Conservation (phyloP, 2,329 filamentous ascomycete genomes). For the Phaeosphaeria sp. region DNA sequence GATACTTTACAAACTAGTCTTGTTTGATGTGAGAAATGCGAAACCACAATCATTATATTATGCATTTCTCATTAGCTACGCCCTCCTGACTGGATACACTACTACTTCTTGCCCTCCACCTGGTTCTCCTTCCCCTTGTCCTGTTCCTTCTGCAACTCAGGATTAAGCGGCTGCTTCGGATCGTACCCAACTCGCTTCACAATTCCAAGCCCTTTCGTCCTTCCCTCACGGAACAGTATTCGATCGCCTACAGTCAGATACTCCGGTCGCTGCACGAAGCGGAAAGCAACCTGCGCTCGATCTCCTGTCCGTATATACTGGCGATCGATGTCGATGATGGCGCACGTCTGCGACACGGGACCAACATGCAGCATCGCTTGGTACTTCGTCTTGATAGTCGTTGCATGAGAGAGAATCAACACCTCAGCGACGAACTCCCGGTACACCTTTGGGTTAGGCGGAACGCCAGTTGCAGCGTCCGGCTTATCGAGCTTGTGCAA, state of each 20-base stretch:
- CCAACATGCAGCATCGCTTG: slow-evolving; percentile 99
- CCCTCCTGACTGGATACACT: no score
- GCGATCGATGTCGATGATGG: slow-evolving; percentile 97
- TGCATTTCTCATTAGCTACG: no score
- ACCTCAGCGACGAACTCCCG: slow-evolving; percentile 72
- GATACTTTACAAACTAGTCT: no score
- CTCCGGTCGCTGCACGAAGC: slow-evolving; percentile 92
- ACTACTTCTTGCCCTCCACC: slow-evolving; percentile 16
- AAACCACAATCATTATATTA: no score
- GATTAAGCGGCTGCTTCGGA: slow-evolving; percentile 56
- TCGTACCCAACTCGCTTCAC: slow-evolving; percentile 93
- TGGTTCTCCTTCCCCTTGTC: slow-evolving; percentile 25
- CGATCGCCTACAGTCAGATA: slow-evolving; percentile 89
- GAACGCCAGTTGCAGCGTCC: slow-evolving; percentile 43
- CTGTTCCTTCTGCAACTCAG: slow-evolving; percentile 32
- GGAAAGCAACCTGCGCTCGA: slow-evolving; percentile 91
- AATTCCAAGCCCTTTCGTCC: slow-evolving; percentile 94
- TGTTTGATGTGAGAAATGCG: background rate
- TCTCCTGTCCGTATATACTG: slow-evolving; percentile 94
- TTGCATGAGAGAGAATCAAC: slow-evolving; percentile 92
- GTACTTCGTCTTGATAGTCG: slow-evolving; percentile 95
- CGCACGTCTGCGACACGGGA: slow-evolving; percentile 91
- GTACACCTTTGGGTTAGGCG: slow-evolving; percentile 58
- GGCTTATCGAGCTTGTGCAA: slow-evolving; percentile 80
- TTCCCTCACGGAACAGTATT: slow-evolving; percentile 89